These are phyloP conservation scores for Aspergillus affinis DNA, from an alignment of 495 filamentous ascomycete genomes.

Conservation along the genomic window DNA sequence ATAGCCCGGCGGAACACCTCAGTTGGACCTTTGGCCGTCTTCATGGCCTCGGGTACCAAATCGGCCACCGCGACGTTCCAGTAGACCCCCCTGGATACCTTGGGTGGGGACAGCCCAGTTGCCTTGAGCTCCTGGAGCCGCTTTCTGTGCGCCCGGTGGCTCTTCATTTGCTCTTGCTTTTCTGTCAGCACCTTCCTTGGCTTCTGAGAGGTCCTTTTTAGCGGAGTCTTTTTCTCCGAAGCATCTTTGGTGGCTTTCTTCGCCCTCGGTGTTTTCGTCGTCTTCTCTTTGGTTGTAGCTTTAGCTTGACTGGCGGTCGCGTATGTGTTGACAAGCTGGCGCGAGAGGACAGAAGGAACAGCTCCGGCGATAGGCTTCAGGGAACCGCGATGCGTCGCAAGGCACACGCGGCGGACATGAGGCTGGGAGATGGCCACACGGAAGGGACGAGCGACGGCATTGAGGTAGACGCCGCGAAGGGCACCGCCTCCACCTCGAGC, in stretches of 20 bases:
- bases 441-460: slow-evolving; percentile 26
- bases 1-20: slow-evolving; percentile 21
- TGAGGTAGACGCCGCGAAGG: slow-evolving; percentile 30
- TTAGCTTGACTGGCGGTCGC: slow-evolving; percentile 24
- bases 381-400: slow-evolving; percentile 17
- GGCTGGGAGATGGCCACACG: slow-evolving; percentile 29
- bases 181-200: slow-evolving; percentile 26
- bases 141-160: slow-evolving; percentile 15
- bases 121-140: slow-evolving; percentile 33
- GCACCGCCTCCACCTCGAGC: slow-evolving; percentile 28
- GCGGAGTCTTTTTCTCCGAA: slow-evolving; percentile 7
- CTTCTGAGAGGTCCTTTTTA: neutral
- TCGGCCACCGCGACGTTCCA: slow-evolving; percentile 28
- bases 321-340: slow-evolving; percentile 23
- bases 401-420: slow-evolving; percentile 30
- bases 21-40: neutral
- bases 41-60: slow-evolving; percentile 16
- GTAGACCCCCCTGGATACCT: slow-evolving; percentile 14
- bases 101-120: slow-evolving; percentile 34
- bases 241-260: slow-evolving; percentile 7
- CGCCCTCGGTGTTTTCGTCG: slow-evolving; percentile 10
- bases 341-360: slow-evolving; percentile 10
- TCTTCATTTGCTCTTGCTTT: slow-evolving; percentile 28
- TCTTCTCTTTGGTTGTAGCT: slow-evolving; percentile 20
- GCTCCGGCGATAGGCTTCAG: slow-evolving; percentile 10